Base-by-base conservation (phyloP, 805 yeast species). In the Metschnikowia similis region DNA sequence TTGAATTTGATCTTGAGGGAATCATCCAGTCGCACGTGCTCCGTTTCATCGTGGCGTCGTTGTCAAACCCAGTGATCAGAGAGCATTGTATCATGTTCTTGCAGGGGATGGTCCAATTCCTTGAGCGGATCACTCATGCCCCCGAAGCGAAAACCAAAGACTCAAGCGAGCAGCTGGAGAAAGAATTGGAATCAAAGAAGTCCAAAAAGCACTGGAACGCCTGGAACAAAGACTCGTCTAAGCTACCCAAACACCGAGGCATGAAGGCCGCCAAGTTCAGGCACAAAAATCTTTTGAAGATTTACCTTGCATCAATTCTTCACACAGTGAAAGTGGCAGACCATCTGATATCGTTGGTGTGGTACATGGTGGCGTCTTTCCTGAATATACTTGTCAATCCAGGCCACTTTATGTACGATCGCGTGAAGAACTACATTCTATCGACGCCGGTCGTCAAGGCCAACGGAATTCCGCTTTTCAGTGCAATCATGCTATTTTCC, bases 361-460 rank as follows among this genome's bases (percentile, higher is more conserved):
- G 85, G 66, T 67, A 73, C 14, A 62, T 81, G 48, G 65, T 84
- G 36, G 77, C 89, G 0, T 75, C 79, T 46, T 62, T 89, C 35
- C 67, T 82, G 4, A 78, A 81, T 2, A 71, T 88, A 1, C 63
- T 88, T 50, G 64, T 74, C 6, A 81, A 84, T 53, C 96, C 97
- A 0, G 81, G 83, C 0, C 92, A 88, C 54, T 77, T 75, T 57
- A 64, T 92, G 17, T 87, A 85, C 64, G 96, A 90, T 54, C 81
- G 81, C 56, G 80, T 82, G 0, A 81, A 75, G 57, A 77, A 84
- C 51, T 89, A 83, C 76, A 73, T 90, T 9, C 68, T 89, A 35
- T 68, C 80, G 4, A 79, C 80, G 35, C 84, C 88, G 3, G 63
- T 61, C 13, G 60, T 77, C 42, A 67, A 67, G 52, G 47, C 60